phyloP scores from a whole-genome alignment of 768 basidiomycete genomes.

The Boletus rubroflammeus region DNA sequence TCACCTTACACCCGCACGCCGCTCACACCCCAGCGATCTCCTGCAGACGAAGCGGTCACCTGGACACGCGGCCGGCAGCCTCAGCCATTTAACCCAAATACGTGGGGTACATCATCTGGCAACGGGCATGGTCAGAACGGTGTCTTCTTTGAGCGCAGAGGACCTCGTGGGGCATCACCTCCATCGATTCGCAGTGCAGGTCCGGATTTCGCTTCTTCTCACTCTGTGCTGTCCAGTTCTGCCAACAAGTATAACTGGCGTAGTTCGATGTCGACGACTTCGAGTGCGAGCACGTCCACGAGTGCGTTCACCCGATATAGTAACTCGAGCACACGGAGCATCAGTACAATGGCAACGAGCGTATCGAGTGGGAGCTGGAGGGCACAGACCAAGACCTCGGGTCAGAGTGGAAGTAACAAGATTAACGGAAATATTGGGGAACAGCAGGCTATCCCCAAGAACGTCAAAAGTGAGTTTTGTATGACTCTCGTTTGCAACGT shows the following conservation, averaged over 20 bases:
- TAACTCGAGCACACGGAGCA: constrained; percentile 61
- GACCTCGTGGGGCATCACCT: constrained; percentile 53
- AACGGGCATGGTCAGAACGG: constrained; percentile 8
- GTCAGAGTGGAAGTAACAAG: constrained; percentile 15
- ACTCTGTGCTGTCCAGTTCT: constrained; percentile 53
- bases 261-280: constrained; percentile 67
- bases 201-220: constrained; percentile 49
- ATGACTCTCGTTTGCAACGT: neutral
- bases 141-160: constrained; percentile 31
- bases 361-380: constrained; percentile 75
- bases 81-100: constrained; percentile 15
- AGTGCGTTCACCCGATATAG: constrained; percentile 79
- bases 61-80: constrained; percentile 50
- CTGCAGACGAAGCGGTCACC: constrained; percentile 41
- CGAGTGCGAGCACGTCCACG: constrained; percentile 64
- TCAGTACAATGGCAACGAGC: constrained; percentile 79
- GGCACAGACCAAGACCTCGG: constrained; percentile 34
- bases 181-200: constrained; percentile 54
- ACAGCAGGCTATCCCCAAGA: constrained; percentile 48
- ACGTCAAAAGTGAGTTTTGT: constrained; percentile 74
- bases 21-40: constrained; percentile 31
- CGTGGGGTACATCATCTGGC: constrained; percentile 21
- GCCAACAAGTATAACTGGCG: constrained; percentile 59
- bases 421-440: constrained; percentile 16
- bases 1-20: constrained; percentile 29